These are phyloP conservation scores for Candida jianshihensis DNA, from an alignment of 805 yeast species.

Conservation along the genomic window DNA sequence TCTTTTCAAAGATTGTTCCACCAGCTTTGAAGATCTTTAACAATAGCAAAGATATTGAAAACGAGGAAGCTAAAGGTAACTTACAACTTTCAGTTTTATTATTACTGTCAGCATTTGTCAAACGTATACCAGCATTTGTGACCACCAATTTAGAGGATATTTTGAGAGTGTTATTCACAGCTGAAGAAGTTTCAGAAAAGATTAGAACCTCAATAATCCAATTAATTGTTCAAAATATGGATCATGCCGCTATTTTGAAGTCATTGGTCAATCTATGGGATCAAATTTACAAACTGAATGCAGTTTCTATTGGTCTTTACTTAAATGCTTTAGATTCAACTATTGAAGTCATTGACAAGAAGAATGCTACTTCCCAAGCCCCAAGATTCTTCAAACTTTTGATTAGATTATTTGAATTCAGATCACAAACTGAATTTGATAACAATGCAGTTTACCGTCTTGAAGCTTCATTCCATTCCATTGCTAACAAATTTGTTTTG, in stretches of 20 bases:
- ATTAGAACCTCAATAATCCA: slow-evolving; percentile 58
- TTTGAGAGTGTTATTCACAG: slow-evolving; percentile 48
- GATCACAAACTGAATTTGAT: slow-evolving; percentile 53
- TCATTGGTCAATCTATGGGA: slow-evolving; percentile 62
- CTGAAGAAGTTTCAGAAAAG: slow-evolving; percentile 50
- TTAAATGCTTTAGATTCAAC: slow-evolving; percentile 60
- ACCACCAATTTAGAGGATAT: slow-evolving; percentile 60
- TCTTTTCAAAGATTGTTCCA: slow-evolving; percentile 78
- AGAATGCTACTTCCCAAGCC: slow-evolving; percentile 66
- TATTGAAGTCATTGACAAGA: slow-evolving; percentile 64
- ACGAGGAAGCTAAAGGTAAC: slow-evolving; percentile 24
- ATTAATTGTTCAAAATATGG: slow-evolving; percentile 59
- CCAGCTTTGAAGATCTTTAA: slow-evolving; percentile 60
- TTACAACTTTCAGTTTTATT: slow-evolving; percentile 68
- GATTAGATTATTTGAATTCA: slow-evolving; percentile 62
- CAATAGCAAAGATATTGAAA: slow-evolving; percentile 17
- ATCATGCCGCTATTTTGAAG: slow-evolving; percentile 52
- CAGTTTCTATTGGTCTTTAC: slow-evolving; percentile 58
- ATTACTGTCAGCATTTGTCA: slow-evolving; percentile 66
- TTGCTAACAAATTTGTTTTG: slow-evolving; percentile 74
- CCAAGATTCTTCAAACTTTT: slow-evolving; percentile 62
- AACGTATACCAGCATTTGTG: slow-evolving; percentile 82
- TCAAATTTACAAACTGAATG: slow-evolving; percentile 28
- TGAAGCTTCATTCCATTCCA: slow-evolving; percentile 66
- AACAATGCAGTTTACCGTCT: slow-evolving; percentile 71